Evolutionary conservation across 495 filamentous ascomycete species (phyloP), one percentile per base, ranked within the genome.

Genomic region (Penicillium steckii): DNA sequence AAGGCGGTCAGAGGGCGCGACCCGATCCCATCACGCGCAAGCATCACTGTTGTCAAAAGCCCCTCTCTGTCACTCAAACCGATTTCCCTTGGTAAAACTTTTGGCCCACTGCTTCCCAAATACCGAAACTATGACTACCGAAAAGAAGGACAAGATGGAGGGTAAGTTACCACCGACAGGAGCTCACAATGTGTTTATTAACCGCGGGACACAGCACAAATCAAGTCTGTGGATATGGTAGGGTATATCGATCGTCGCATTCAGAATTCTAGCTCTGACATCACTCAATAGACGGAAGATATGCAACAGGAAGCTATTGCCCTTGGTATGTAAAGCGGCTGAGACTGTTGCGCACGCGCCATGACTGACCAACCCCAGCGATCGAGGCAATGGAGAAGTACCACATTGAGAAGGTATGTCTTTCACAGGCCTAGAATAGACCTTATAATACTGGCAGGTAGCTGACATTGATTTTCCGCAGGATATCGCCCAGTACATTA

Each of bases 151-250:
- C 59, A 87, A 87, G 79, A 77, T 87, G 29, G 86, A 89, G 62
- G 81, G 86, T 88, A 70, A 61, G 82, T 60, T 13, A 22, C 7
- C n/a, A n/a, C 33, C 25, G 3, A 30, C 18, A 25, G 4, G 23
- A 24, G 32, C 25, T n/a, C 15, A 37, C 7, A 17, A 13, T 15
- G 1, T 10, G 8, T 46, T 17, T 35, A 27, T 26, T 25, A 29
- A 17, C 37, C 23, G 23, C 41, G 29, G 17, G 47, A 18, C 64
- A 48, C 65, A 98, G 94, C 88, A 48, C 89, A 94, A 69, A 85
- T 98, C 68, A 97, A 97, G 78, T 95, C 91, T 47, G 93, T 89
- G 44, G 94, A 98, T 61, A 98, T 98, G 94, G 94, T 97, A 82
- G 67, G 75, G 26, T 52, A 44, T 23, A 46, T 29, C 17, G 27